A percentile compares a stretch with the other conserved stretches of the same genome.
phyloP scores from a whole-genome alignment of 306 rosid species.

The Medicago truncatula region DNA sequence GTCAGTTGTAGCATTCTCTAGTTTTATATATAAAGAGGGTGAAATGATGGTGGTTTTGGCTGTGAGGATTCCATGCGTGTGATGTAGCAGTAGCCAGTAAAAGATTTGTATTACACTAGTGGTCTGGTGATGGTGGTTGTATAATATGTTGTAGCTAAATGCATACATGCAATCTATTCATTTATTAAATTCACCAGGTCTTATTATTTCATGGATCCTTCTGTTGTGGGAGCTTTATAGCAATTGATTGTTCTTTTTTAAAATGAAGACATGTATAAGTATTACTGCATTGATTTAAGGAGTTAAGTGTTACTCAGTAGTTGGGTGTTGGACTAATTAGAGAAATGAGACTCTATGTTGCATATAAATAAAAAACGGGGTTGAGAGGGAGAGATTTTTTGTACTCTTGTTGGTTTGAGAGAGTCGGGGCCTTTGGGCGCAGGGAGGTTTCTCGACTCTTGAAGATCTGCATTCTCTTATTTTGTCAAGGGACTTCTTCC shows the following conservation, averaged over 20 bases:
- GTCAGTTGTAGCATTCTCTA: background rate
- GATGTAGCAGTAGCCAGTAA: background rate
- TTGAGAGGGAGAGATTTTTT: background rate
- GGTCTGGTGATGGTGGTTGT: no score
- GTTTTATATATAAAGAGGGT: background rate
- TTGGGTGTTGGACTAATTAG: constrained; percentile 1
- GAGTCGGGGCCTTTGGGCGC: constrained; percentile 4
- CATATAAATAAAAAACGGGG: background rate
- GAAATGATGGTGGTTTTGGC: no score
- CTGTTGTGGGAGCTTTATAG: background rate
- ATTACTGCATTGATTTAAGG: background rate
- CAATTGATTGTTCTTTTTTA: background rate
- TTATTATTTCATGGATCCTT: no score
- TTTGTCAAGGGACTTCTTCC: background rate
- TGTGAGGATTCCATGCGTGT: background rate
- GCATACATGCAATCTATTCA: no score
- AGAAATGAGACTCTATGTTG: background rate
- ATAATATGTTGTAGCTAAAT: no score
- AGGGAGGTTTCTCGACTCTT: background rate
- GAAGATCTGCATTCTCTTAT: background rate
- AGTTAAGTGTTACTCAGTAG: background rate
- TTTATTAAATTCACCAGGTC: no score
- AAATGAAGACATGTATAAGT: background rate
- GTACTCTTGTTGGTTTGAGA: background rate
- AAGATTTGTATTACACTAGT: no score